phyloP scores from a whole-genome alignment of 805 yeast genomes.

The Metschnikowia santaceciliae region DNA sequence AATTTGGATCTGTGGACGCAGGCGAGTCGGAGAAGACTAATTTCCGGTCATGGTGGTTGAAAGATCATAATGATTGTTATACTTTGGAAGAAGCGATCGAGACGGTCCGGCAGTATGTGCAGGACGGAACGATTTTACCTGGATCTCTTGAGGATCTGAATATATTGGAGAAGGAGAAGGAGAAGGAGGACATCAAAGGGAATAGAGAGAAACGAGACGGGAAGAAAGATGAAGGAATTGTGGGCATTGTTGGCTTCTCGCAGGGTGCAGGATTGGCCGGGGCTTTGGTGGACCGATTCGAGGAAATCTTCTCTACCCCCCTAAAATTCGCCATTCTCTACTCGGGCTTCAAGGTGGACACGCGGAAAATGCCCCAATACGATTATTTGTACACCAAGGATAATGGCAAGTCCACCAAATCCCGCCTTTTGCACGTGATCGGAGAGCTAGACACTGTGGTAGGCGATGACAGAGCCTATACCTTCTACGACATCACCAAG shows the following conservation, averaged over 20 bases:
- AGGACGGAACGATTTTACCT: constrained; percentile 47
- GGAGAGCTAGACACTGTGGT: constrained; percentile 90
- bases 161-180: constrained; percentile 7
- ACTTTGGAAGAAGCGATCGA: constrained; percentile 51
- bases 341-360: constrained; percentile 53
- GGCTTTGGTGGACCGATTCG: constrained; percentile 57
- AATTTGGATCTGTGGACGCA: constrained; percentile 40
- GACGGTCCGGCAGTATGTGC: constrained; percentile 46
- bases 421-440: constrained; percentile 60
- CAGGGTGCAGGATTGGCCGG: constrained; percentile 93
- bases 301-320: constrained; percentile 44
- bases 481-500: constrained; percentile 41
- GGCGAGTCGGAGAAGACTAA: constrained; percentile 31
- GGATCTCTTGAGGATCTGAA: constrained; percentile 25
- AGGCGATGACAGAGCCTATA: constrained; percentile 62
- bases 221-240: constrained; percentile 50
- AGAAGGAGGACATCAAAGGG: background rate
- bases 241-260: constrained; percentile 86
- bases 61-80: constrained; percentile 42
- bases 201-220: background rate
- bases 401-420: constrained; percentile 15
- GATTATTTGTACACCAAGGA: constrained; percentile 20
- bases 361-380: constrained; percentile 24
- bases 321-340: constrained; percentile 73
- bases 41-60: constrained; percentile 75